These are phyloP conservation scores for Phyllachora maydis DNA, from an alignment of 2,329 filamentous ascomycete species.

Conservation along the genomic window DNA sequence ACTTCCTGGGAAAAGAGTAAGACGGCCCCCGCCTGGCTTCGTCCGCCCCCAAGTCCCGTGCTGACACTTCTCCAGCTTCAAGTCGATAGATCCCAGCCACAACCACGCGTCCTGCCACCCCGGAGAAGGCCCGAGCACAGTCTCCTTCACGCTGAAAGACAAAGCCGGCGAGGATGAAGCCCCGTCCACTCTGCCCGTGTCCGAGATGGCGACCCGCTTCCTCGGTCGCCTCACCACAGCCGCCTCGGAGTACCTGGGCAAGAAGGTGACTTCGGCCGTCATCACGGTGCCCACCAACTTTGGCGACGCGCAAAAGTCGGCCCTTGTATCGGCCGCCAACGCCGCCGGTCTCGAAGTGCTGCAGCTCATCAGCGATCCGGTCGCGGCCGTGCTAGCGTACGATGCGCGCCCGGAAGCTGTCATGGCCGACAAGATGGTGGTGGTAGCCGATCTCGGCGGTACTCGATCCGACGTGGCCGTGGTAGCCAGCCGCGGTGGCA, in stretches of 20 bases:
- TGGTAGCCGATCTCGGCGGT: conserved; percentile 84
- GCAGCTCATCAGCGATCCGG: conserved; percentile 81
- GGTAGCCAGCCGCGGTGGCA: conserved; percentile 75
- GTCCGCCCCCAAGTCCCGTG: neutral
- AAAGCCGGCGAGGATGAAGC: conserved; percentile 36
- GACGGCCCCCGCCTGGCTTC: conserved; percentile 8
- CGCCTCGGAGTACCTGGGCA: conserved; percentile 81
- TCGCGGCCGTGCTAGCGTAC: conserved; percentile 77
- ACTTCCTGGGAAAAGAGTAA: conserved; percentile 87
- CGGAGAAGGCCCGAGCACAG: conserved; percentile 45
- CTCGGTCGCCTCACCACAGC: conserved; percentile 62
- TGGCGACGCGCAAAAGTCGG: conserved; percentile 65
- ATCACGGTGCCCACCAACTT: conserved; percentile 91
- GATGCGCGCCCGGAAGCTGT: conserved; percentile 63
- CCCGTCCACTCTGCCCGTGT: conserved; percentile 50
- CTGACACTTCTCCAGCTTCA: conserved; percentile 38
- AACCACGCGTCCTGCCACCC: conserved; percentile 89
- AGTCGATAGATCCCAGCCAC: conserved; percentile 88
- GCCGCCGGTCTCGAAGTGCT: conserved; percentile 73
- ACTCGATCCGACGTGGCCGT: conserved; percentile 85
- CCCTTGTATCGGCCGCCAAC: conserved; percentile 57
- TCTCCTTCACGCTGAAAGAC: conserved; percentile 74
- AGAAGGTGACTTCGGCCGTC: conserved; percentile 84
- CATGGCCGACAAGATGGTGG: conserved; percentile 66
- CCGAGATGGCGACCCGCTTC: conserved; percentile 70